Evolutionary conservation across 2,329 filamentous ascomycete species (phyloP).

Genomic region (Sordariomycetes sp.): DNA sequence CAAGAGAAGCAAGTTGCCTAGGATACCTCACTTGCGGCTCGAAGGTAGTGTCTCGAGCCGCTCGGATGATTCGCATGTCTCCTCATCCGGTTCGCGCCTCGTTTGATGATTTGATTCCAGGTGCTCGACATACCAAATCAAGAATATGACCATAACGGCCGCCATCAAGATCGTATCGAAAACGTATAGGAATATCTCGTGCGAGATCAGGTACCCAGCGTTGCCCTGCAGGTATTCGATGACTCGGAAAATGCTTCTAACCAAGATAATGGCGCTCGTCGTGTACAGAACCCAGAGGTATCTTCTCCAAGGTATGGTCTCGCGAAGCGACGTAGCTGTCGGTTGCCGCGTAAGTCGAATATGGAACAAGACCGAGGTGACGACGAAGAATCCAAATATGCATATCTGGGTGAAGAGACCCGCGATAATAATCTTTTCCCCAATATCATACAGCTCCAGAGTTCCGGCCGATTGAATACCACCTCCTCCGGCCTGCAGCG

Average conservation of each 20-base stretch:
- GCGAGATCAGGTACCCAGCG: slow-evolving; percentile 26
- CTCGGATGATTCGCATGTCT: too few relatives aligned
- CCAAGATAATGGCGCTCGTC: slow-evolving; percentile 28
- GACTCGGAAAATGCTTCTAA: slow-evolving; percentile 35
- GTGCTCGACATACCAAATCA: slow-evolving; percentile 12
- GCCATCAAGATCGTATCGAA: slow-evolving; percentile 33
- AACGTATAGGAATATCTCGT: slow-evolving; percentile 32
- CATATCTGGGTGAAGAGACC: slow-evolving; percentile 46
- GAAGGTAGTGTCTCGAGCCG: too few relatives aligned
- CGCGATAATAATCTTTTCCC: slow-evolving; percentile 37
- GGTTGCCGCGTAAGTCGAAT: slow-evolving; percentile 8
- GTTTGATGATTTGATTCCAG: slow-evolving; percentile 3
- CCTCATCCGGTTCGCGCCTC: too few relatives aligned
- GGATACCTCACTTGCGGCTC: too few relatives aligned
- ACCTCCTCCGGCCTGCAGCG: slow-evolving; percentile 36
- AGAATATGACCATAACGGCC: slow-evolving; percentile 27
- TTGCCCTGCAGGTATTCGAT: slow-evolving; percentile 36
- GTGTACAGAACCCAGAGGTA: slow-evolving; percentile 20
- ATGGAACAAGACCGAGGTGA: slow-evolving; percentile 35
- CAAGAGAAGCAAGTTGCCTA: too few relatives aligned
- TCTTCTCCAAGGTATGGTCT: slow-evolving; percentile 15
- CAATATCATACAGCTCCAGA: slow-evolving; percentile 17
- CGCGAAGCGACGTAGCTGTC: slow-evolving; percentile 9
- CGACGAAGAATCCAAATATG: slow-evolving; percentile 42
- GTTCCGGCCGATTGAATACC: slow-evolving; percentile 19